Conservation (phyloP, 768 basidiomycete species). For the Pulveroboletus ravenelii region DNA sequence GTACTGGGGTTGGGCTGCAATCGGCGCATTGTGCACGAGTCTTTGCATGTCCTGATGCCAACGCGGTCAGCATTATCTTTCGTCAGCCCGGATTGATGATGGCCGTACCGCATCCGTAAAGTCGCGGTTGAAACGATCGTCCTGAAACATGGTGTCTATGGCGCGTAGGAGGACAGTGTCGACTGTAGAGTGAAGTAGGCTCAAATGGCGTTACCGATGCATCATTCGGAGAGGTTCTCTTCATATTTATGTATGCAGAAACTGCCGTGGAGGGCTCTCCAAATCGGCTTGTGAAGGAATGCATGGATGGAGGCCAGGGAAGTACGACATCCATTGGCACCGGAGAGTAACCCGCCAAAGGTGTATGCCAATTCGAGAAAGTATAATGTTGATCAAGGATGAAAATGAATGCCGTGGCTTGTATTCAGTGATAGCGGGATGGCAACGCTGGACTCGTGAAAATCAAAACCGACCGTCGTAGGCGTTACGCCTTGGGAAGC, state of each 20-base stretch:
- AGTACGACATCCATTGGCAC: slow-evolving; percentile 10
- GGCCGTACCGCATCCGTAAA: slow-evolving; percentile 13
- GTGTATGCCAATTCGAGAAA: slow-evolving; percentile 9
- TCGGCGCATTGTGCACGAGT: background rate
- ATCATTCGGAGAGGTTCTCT: background rate
- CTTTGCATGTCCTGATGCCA: slow-evolving; percentile 1
- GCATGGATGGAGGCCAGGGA: slow-evolving; percentile 12
- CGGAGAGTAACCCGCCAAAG: slow-evolving; percentile 13
- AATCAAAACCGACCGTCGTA: slow-evolving; percentile 5
- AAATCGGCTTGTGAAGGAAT: slow-evolving; percentile 15
- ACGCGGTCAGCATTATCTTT: slow-evolving; percentile 1
- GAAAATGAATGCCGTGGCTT: slow-evolving; percentile 5
- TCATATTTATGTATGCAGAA: slow-evolving; percentile 18
- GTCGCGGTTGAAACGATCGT: background rate
- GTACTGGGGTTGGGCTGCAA: slow-evolving; percentile 1
- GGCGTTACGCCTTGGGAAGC: slow-evolving; percentile 6
- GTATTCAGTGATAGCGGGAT: slow-evolving; percentile 1
- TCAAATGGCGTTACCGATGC: slow-evolving; percentile 5
- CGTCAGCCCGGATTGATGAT: background rate
- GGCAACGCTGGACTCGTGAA: background rate
- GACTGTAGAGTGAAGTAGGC: background rate
- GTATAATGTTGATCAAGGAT: background rate
- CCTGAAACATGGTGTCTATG: slow-evolving; percentile 1
- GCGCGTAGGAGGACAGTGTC: background rate
- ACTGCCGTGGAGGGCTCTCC: slow-evolving; percentile 17